Conservation (phyloP, 1,139 yeast genomes). For the Saccharomyces hybrid region DNA sequence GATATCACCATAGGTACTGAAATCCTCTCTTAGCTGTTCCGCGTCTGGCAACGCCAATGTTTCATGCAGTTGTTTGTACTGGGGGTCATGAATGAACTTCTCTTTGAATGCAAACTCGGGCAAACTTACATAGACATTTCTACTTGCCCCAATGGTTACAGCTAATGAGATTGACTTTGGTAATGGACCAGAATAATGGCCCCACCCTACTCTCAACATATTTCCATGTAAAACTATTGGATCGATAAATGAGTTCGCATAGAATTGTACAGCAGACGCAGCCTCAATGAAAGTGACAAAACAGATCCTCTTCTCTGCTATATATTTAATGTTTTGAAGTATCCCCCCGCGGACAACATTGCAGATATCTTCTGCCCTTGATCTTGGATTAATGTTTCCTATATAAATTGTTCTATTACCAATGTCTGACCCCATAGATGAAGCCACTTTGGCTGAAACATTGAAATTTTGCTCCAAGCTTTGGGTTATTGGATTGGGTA, state of each 20-base stretch:
- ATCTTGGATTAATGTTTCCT: slow-evolving; percentile 68
- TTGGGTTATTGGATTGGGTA: slow-evolving; percentile 30
- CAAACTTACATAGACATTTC: slow-evolving; percentile 73
- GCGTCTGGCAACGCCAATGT: slow-evolving; percentile 36
- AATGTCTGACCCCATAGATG: slow-evolving; percentile 67
- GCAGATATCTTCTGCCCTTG: slow-evolving; percentile 76
- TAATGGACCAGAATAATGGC: slow-evolving; percentile 52
- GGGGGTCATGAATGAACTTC: slow-evolving; percentile 28
- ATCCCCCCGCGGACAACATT: slow-evolving; percentile 80
- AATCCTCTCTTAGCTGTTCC: slow-evolving; percentile 55
- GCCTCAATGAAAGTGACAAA: slow-evolving; percentile 76
- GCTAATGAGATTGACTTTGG: slow-evolving; percentile 48
- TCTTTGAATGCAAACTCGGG: slow-evolving; percentile 36
- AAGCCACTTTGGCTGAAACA: slow-evolving; percentile 67
- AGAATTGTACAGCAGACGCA: slow-evolving; percentile 75
- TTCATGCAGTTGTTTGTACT: slow-evolving; percentile 21
- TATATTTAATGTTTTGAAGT: slow-evolving; percentile 59
- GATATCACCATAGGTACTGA: slow-evolving; percentile 65
- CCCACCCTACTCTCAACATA: slow-evolving; percentile 79
- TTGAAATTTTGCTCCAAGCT: slow-evolving; percentile 55
- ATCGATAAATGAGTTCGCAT: slow-evolving; percentile 69
- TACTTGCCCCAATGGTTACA: slow-evolving; percentile 73
- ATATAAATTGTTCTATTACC: slow-evolving; percentile 75
- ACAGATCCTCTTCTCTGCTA: slow-evolving; percentile 76
- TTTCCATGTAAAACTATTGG: slow-evolving; percentile 68